Base-by-base conservation (phyloP, 352 stramenopile genomes). In the Vaucheria bursata region DNA sequence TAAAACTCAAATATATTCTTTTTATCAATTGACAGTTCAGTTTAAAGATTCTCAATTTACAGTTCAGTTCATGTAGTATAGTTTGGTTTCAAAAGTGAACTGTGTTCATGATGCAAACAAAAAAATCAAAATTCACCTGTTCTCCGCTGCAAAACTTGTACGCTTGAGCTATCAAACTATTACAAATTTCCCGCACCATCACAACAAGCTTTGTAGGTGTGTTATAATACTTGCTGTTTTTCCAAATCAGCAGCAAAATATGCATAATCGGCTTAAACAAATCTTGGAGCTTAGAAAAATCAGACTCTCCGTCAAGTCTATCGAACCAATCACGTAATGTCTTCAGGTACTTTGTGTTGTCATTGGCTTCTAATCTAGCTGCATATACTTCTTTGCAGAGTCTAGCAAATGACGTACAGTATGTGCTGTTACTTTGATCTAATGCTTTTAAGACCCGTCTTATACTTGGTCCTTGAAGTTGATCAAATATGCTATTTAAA, bases 171-270 rank as follows among this genome's bases (percentile, higher is more conserved):
- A 97, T 97, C 1, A 98, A 85, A 8, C 91, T 95, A 85, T 99
- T 98, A 88, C 94, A 98, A 75, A 98, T 97, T 86, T 98, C 92
- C 45, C 93, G 89, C 87, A 99, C 96, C 52, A 99, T 86, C 39
- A 98, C 93, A 0, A 98, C 95, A 37, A 99, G 88, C 0, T 94
- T 86, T 29, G 91, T 92, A 0, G 95, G 92, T 3, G 93, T 98
- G 85, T 98, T 99, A 90, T 98, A 99, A 85, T 98, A 91, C 84
- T 96, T 96, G 32, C 92, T 98, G 87, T 98, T 97, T 85, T 98
- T 98, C 95, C 95, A 99, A 78, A 99, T 98, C 29, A 98, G 85
- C 75, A 99, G 87, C 8, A 98, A 95, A 71, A 97, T 97, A 83
- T 98, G 94, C 12, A 98, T 86, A 87, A 97, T 97, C n/a, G 95